Evolutionary conservation across 129 eudicot species (phyloP), one percentile per base, ranked within the genome.

Genomic region (Scalesia atractyloides): DNA sequence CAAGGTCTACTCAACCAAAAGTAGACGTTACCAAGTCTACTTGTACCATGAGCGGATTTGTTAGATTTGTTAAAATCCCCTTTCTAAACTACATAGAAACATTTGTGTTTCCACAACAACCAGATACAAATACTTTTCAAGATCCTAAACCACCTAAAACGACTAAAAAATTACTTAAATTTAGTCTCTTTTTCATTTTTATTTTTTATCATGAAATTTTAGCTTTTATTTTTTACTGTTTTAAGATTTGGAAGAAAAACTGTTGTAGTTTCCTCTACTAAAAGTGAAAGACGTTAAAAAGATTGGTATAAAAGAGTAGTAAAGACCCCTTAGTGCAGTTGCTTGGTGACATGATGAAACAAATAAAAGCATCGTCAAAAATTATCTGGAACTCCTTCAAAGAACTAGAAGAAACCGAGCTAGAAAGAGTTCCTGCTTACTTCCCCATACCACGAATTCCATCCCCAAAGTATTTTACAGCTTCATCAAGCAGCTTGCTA

Each of bases 351-450:
- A 76, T 76, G 85, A 34, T 79, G 0, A 51, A 68, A 46, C 70
- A 76, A 34, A 73, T 56, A 1, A 86, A 78, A 66, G 77, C 49
- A 2, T 73, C 84, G 2, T 74, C 82, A 0, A 83, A 79, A 1
- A 19, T 83, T 36, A 79, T 83, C 17, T 76, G 74, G 73, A 85
- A 85, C 80, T 22, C 80, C 3, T 85, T 73, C 13, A 33, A 75
- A 18, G 84, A 79, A 52, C 86, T 85, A 0, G 86, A 85, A 66
- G 74, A 64, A 4, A 14, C 71, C 7, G 81, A 67, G 33, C 53
- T 81, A 0, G 52, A 69, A 44, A 39, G 17, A 3, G n/a, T 78
- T 41, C 16, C 41, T 1, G 39, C 41, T 4, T 41, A 75, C 39
- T 66, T 79, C 48, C 75, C 48, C 26, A 7, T 73, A 13, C 83